Base-by-base conservation (phyloP, 2,329 filamentous ascomycete species). In the Nemania sp. region DNA sequence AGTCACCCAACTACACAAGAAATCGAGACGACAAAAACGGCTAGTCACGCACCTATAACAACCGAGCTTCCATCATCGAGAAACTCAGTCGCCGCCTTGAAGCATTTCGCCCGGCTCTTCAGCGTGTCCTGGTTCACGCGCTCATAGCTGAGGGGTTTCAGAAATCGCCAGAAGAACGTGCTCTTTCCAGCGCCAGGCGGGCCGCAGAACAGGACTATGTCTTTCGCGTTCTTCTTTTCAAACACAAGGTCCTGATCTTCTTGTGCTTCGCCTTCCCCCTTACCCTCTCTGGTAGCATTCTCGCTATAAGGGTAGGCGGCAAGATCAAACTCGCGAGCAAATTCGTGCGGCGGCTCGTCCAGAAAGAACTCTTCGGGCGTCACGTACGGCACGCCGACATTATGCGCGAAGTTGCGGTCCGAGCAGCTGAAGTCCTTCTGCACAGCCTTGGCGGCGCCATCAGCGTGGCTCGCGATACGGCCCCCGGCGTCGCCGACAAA, bases 281-380 rank as follows among this genome's bases (percentile, higher is more conserved):
- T 39, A 20, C 67, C 64, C 67, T n/a, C n/a, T n/a, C n/a, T n/a
- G n/a, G n/a, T n/a, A n/a, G 5, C n/a, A 34, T 15, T 23, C n/a
- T 67, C 65, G 5, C 69, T 59, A 24, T 83, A 74, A 0, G 77
- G 72, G 64, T 87, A 85, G 3, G 76, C 69, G 1, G 73, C 73
- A 15, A 92, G 82, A 59, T 97, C 86, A 63, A 97, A 95, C 0
- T 82, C 76, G 50, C 89, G 80, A 8, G 72, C 72, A 66, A 90
- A 94, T 1, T 83, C 80, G 60, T 85, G 80, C 1, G 88, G 77
- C 20, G 80, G 66, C 62, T 90, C 82, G 1, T 80, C 80, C 1
- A 93, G 80, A 68, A 97, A 97, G 73, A 87, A 96, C 70, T 97
- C 92, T 67, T 99, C 94, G 0, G 94, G 94, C 0, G 93, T 96